These are phyloP conservation scores for Aristolochia contorta DNA, from an alignment of 164 flowering plant species.

Conservation along the genomic window DNA sequence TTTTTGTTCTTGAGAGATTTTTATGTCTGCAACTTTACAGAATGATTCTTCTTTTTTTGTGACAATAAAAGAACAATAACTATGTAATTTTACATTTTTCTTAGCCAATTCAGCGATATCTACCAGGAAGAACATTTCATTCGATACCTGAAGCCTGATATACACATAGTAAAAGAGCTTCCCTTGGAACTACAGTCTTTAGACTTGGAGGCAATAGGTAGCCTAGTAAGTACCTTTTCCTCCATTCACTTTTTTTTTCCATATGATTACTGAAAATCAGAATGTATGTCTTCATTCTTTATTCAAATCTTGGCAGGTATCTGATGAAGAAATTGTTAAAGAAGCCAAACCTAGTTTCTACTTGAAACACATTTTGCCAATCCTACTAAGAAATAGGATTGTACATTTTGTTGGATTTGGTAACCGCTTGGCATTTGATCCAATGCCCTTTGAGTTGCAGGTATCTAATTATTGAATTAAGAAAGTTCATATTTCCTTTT, in stretches of 20 bases:
- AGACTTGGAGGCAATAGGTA: slow-evolving; percentile 85
- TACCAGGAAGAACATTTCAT: slow-evolving; percentile 95
- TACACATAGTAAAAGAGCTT: slow-evolving; percentile 83
- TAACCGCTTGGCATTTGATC: slow-evolving; percentile 93
- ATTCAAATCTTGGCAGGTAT: slow-evolving; percentile 40
- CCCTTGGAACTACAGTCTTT: slow-evolving; percentile 74
- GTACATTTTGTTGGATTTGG: slow-evolving; percentile 96
- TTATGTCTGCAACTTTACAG: too few relatives aligned
- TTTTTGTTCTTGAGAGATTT: too few relatives aligned
- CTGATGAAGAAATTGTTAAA: slow-evolving; percentile 67
- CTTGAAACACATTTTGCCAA: slow-evolving; percentile 68
- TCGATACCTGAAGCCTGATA: slow-evolving; percentile 74
- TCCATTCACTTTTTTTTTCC: slow-evolving; percentile 1
- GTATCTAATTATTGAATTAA: slow-evolving; percentile 22
- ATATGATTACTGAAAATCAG: background rate
- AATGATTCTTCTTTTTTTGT: too few relatives aligned
- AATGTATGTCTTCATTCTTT: too few relatives aligned
- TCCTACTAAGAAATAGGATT: slow-evolving; percentile 60
- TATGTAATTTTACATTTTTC: slow-evolving; percentile 25
- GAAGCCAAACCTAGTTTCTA: slow-evolving; percentile 86
- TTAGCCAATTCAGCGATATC: slow-evolving; percentile 92
- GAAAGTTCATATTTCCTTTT: too few relatives aligned
- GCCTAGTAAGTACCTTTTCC: slow-evolving; percentile 55
- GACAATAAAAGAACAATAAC: slow-evolving; percentile 25
- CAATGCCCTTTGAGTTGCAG: slow-evolving; percentile 81